Evolutionary conservation across 2,329 filamentous ascomycete species (phyloP).

Genomic region (Fusarium burgessii): DNA sequence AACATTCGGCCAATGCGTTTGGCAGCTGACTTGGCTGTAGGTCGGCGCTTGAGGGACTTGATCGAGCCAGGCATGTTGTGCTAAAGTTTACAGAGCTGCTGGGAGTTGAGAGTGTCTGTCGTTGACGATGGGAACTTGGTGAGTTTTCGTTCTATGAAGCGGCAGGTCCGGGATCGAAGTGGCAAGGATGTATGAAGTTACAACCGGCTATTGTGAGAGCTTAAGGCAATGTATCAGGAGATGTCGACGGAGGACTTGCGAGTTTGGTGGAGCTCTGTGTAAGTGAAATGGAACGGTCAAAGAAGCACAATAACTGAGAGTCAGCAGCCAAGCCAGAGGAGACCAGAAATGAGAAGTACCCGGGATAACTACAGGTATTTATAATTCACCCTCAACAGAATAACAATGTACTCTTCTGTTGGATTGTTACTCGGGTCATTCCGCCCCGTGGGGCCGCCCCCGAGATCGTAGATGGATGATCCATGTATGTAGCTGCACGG

Average conservation of each 20-base stretch:
- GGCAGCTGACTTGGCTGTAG: slow-evolving; percentile 34
- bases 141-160: background rate
- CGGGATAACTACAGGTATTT: slow-evolving; percentile 21
- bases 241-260: background rate
- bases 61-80: slow-evolving; percentile 32
- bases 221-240: background rate
- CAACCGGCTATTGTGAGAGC: background rate
- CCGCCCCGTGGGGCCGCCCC: slow-evolving; percentile 19
- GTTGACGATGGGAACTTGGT: background rate
- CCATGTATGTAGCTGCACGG: slow-evolving; percentile 35
- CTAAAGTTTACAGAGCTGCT: background rate
- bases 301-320: background rate
- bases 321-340: background rate
- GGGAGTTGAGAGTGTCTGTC: background rate
- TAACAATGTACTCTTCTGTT: background rate
- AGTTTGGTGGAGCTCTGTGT: background rate
- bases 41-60: slow-evolving; percentile 31
- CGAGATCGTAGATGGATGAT: slow-evolving; percentile 35
- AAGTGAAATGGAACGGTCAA: background rate
- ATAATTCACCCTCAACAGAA: slow-evolving; percentile 13
- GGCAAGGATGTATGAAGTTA: background rate
- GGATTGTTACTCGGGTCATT: slow-evolving; percentile 5
- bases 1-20: slow-evolving; percentile 40
- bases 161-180: background rate
- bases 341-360: background rate